phyloP scores from a whole-genome alignment of 108 stramenopile species.

The Tribonema minus region DNA sequence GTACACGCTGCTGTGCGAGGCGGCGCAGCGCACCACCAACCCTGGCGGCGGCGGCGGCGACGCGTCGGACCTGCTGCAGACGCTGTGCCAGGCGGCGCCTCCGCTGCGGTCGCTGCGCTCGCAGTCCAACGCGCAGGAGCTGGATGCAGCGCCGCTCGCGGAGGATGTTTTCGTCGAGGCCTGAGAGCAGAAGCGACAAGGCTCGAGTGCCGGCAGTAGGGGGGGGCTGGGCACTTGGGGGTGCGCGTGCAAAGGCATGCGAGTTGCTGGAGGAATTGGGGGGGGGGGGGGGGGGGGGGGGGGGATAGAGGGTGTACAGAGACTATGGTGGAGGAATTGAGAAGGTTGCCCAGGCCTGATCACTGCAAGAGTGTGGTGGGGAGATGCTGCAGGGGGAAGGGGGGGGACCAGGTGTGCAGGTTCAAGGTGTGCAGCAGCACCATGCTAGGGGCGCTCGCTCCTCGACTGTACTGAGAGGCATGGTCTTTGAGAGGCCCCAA shows the following conservation, averaged over 20 bases:
- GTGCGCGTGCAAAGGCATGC: not conserved
- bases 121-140: not conserved
- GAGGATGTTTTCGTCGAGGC: no score
- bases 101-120: not conserved
- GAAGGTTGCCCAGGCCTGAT: no score
- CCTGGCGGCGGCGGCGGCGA: not conserved
- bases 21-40: not conserved
- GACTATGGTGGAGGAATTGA: not conserved
- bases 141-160: no score
- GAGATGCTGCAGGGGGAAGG: no score
- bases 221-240: not conserved
- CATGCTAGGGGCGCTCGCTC: no score
- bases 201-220: not conserved
- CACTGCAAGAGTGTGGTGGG: no score
- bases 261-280: not conserved
- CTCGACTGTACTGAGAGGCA: no score
- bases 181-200: no score
- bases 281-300: not conserved
- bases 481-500: no score
- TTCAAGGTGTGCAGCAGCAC: no score
- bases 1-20: constrained; percentile 20
- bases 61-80: constrained; percentile 1
- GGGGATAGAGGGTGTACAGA: not conserved
- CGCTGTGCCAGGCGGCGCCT: not conserved
- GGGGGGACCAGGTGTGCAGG: no score